Conservation (phyloP, 345 rosid genomes). For the Pseudoturritis turrita region DNA sequence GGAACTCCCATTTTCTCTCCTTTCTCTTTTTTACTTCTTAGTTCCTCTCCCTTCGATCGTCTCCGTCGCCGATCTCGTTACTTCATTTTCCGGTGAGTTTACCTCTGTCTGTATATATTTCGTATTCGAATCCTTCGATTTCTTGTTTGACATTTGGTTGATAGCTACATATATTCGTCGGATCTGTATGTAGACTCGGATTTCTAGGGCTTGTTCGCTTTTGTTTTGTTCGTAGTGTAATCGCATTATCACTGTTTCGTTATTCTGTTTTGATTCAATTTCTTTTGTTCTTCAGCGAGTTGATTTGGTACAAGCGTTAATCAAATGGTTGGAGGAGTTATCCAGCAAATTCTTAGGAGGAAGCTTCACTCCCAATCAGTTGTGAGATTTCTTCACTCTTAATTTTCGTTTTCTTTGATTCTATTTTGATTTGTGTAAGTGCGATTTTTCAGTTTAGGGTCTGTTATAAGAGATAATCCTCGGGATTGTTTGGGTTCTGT, state of each 20-base stretch:
- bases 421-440: neutral
- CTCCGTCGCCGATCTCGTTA: conserved; percentile 30
- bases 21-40: conserved; percentile 12
- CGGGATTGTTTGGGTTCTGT: neutral
- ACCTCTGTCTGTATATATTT: neutral
- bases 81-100: conserved; percentile 27
- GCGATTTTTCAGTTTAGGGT: conserved; percentile 7
- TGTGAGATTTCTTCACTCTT: conserved; percentile 38
- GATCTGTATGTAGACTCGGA: conserved; percentile 25
- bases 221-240: neutral
- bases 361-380: conserved; percentile 61
- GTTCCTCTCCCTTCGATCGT: conserved; percentile 16
- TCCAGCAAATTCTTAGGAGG: conserved; percentile 85
- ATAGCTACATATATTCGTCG: neutral
- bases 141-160: conserved; percentile 10
- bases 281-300: conserved; percentile 24
- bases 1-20: conserved; percentile 35
- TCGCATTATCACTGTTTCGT: neutral
- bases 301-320: conserved; percentile 34
- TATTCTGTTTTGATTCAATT: neutral
- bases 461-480: neutral
- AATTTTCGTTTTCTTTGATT: neutral
- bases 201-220: conserved; percentile 19
- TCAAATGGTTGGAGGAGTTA: conserved; percentile 87
- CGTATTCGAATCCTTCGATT: neutral